A percentile compares a stretch with the other conserved stretches of the same genome.
Evolutionary conservation across 2,329 filamentous ascomycete genomes (phyloP).

Genomic region (Pseudophaeomoniella oleicola): DNA sequence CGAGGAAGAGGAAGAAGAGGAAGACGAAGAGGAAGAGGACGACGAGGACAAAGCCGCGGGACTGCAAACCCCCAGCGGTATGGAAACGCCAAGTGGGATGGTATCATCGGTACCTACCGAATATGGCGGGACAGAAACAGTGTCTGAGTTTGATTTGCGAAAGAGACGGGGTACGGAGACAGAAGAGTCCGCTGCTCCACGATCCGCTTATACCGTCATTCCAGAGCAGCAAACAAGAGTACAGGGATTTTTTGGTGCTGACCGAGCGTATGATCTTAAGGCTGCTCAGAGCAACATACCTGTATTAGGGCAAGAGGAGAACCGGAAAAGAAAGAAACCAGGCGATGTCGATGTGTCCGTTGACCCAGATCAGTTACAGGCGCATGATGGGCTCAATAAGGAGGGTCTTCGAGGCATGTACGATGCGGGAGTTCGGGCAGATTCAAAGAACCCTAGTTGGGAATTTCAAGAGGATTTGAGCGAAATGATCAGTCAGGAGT

Average conservation of each 20-base stretch:
- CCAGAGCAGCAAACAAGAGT: slow-evolving; percentile 75
- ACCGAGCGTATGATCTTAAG: slow-evolving; percentile 80
- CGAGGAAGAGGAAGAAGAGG: slow-evolving; percentile 57
- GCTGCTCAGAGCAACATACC: slow-evolving; percentile 45
- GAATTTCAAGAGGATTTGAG: slow-evolving; percentile 78
- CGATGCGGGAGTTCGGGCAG: slow-evolving; percentile 52
- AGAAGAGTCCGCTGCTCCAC: slow-evolving; percentile 59
- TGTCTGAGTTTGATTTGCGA: slow-evolving; percentile 78
- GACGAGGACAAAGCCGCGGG: slow-evolving; percentile 50
- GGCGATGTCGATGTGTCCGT: slow-evolving; percentile 90
- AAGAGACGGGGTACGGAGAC: slow-evolving; percentile 82
- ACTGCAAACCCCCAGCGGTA: slow-evolving; percentile 57
- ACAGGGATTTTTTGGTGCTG: slow-evolving; percentile 91
- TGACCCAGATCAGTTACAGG: slow-evolving; percentile 65
- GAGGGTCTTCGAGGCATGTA: slow-evolving; percentile 71
- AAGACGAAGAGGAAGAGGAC: slow-evolving; percentile 48
- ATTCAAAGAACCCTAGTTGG: slow-evolving; percentile 53
- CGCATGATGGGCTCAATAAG: slow-evolving; percentile 65
- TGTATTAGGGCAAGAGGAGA: slow-evolving; percentile 68
- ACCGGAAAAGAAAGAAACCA: slow-evolving; percentile 80
- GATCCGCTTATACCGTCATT: slow-evolving; percentile 76
- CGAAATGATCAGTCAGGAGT: slow-evolving; percentile 92
- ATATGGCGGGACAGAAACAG: slow-evolving; percentile 57
- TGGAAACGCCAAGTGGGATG: slow-evolving; percentile 70
- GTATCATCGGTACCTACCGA: slow-evolving; percentile 71